Conservation (phyloP, 2,329 filamentous ascomycete species). For the Calonectria pauciramosa region DNA sequence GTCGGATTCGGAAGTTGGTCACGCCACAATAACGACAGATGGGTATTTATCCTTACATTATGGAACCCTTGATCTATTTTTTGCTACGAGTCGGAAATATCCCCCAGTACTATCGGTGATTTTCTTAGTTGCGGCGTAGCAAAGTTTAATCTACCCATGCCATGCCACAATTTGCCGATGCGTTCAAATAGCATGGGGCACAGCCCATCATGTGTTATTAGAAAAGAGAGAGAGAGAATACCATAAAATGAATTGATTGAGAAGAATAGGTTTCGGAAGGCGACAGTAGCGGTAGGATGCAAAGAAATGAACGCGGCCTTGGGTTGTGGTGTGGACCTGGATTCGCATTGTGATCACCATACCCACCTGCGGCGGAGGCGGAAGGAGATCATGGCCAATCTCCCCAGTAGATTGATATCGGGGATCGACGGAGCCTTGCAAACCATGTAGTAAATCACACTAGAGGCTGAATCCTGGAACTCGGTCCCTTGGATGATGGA, state of each 20-base stretch:
- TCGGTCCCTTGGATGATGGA: background rate
- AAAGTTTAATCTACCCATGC: background rate
- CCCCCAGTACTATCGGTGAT: background rate
- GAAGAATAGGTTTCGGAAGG: too few relatives aligned
- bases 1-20: background rate
- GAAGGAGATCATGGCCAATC: constrained; percentile 1
- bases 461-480: background rate
- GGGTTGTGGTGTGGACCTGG: background rate
- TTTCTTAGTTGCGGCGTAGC: background rate
- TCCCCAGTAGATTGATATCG: background rate
- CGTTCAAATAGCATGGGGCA: background rate
- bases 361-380: background rate
- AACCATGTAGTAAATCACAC: constrained; percentile 4
- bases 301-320: background rate
- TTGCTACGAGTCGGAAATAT: background rate
- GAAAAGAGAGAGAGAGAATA: background rate
- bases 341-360: background rate
- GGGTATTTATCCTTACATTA: background rate
- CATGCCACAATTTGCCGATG: too few relatives aligned
- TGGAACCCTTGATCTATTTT: background rate
- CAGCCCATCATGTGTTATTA: too few relatives aligned
- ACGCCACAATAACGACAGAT: background rate
- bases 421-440: background rate
- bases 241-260: background rate
- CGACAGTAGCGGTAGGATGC: background rate